Evolutionary conservation across 108 stramenopile genomes (phyloP).

Genomic region (Cyclostephanos tholiformis): DNA sequence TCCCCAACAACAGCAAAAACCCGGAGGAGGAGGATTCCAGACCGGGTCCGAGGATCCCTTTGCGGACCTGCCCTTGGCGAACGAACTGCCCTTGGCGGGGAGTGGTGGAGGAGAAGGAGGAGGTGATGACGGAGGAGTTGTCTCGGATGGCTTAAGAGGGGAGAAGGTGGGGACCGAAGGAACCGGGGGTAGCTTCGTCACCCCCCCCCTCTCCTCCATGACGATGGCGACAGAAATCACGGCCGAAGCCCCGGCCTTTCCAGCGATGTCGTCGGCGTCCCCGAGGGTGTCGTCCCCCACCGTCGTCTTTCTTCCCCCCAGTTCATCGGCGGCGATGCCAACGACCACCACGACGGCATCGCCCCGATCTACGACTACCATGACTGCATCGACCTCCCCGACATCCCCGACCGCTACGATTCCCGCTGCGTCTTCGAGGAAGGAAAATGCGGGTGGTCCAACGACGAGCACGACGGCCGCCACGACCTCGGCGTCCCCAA

Average conservation of each 20-base stretch:
- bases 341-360: too few species aligned
- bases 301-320: not conserved
- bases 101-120: slow-evolving; percentile 46
- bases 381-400: too few species aligned
- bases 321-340: slow-evolving; percentile 6
- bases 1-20: slow-evolving; percentile 13
- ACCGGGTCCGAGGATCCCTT: slow-evolving; percentile 76
- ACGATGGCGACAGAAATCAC: too few species aligned
- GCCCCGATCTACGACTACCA: too few species aligned
- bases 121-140: slow-evolving; percentile 9
- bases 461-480: slow-evolving; percentile 11
- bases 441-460: not conserved
- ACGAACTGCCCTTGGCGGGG: slow-evolving; percentile 24
- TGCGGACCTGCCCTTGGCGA: slow-evolving; percentile 47
- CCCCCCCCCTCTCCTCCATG: too few species aligned
- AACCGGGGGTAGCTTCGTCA: not conserved
- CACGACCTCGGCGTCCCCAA: not conserved
- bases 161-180: not conserved
- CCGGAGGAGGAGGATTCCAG: slow-evolving; percentile 39
- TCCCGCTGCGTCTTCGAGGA: not conserved
- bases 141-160: not conserved
- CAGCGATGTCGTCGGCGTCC: slow-evolving; percentile 13
- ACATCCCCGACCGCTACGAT: not conserved
- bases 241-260: slow-evolving; percentile 2
- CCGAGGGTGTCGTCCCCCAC: slow-evolving; percentile 1